These are phyloP conservation scores for Pichia sp. DNA, from an alignment of 1,139 yeast species.

Conservation along the genomic window DNA sequence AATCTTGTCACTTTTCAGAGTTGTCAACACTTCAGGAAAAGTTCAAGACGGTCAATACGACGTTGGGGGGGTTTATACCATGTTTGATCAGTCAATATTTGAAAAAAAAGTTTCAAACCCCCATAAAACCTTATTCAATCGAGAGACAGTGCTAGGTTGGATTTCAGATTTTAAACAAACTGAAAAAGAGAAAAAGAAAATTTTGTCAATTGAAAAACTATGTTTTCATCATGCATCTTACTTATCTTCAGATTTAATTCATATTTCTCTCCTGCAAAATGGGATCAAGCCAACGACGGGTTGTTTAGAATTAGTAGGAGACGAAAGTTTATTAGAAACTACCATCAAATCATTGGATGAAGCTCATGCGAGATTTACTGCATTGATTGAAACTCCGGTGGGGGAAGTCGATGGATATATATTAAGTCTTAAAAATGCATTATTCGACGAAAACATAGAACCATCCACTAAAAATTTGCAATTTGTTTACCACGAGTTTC, in stretches of 20 bases:
- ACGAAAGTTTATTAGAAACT: slow-evolving; percentile 24
- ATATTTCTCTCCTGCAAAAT: slow-evolving; percentile 46
- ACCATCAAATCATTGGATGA: slow-evolving; percentile 46
- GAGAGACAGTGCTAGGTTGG: slow-evolving; percentile 48
- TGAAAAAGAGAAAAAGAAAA: slow-evolving; percentile 42
- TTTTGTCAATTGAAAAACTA: slow-evolving; percentile 64
- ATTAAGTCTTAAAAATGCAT: slow-evolving; percentile 56
- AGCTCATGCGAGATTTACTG: slow-evolving; percentile 42
- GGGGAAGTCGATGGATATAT: slow-evolving; percentile 57
- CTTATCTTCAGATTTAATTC: slow-evolving; percentile 73
- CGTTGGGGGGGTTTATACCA: slow-evolving; percentile 65
- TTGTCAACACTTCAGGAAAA: slow-evolving; percentile 44
- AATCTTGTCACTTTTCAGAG: slow-evolving; percentile 73
- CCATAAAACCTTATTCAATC: slow-evolving; percentile 30
- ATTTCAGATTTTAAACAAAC: slow-evolving; percentile 28
- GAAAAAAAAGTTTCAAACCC: slow-evolving; percentile 29
- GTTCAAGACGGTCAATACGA: slow-evolving; percentile 68
- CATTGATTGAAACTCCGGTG: slow-evolving; percentile 30
- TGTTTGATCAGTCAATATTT: slow-evolving; percentile 53
- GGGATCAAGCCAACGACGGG: slow-evolving; percentile 41
- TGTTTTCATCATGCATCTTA: slow-evolving; percentile 67
- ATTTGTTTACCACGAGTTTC: slow-evolving; percentile 72
- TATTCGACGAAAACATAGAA: slow-evolving; percentile 39
- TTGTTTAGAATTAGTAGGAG: slow-evolving; percentile 26
- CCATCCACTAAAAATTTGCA: slow-evolving; percentile 37